Conservation (phyloP, 2,329 filamentous ascomycete genomes). For the Alternaria sp. region DNA sequence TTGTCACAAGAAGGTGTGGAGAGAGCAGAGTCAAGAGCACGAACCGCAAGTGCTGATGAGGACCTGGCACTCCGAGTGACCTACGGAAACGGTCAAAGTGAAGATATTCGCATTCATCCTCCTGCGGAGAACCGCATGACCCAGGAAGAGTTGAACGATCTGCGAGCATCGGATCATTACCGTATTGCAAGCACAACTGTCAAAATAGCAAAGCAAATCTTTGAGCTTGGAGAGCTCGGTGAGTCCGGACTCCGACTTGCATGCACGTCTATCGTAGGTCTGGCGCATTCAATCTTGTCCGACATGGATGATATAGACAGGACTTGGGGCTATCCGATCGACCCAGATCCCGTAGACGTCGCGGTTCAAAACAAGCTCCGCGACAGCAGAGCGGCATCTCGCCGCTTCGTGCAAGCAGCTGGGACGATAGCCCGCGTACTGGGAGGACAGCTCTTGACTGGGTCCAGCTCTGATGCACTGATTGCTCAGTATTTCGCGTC, state of each 20-base stretch:
- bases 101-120: slow-evolving; percentile 63
- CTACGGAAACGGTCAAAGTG: slow-evolving; percentile 68
- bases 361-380: slow-evolving; percentile 65
- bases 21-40: slow-evolving; percentile 58
- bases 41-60: slow-evolving; percentile 56
- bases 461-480: slow-evolving; percentile 48
- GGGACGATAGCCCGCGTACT: slow-evolving; percentile 66
- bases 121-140: slow-evolving; percentile 41
- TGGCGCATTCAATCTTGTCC: slow-evolving; percentile 57
- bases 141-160: slow-evolving; percentile 55
- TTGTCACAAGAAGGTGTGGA: slow-evolving; percentile 51
- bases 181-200: slow-evolving; percentile 65
- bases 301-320: slow-evolving; percentile 66
- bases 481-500: slow-evolving; percentile 58
- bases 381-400: slow-evolving; percentile 63
- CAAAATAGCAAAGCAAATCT: slow-evolving; percentile 64
- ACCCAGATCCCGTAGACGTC: slow-evolving; percentile 63
- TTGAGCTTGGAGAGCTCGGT: slow-evolving; percentile 55
- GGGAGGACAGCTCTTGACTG: slow-evolving; percentile 62
- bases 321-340: slow-evolving; percentile 67
- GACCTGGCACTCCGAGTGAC: slow-evolving; percentile 64
- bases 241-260: slow-evolving; percentile 54
- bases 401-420: slow-evolving; percentile 69
- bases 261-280: slow-evolving; percentile 51
- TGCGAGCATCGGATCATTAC: slow-evolving; percentile 64